Evolutionary conservation across 2,329 filamentous ascomycete species (phyloP).

Genomic region (Xylariaceae sp.): DNA sequence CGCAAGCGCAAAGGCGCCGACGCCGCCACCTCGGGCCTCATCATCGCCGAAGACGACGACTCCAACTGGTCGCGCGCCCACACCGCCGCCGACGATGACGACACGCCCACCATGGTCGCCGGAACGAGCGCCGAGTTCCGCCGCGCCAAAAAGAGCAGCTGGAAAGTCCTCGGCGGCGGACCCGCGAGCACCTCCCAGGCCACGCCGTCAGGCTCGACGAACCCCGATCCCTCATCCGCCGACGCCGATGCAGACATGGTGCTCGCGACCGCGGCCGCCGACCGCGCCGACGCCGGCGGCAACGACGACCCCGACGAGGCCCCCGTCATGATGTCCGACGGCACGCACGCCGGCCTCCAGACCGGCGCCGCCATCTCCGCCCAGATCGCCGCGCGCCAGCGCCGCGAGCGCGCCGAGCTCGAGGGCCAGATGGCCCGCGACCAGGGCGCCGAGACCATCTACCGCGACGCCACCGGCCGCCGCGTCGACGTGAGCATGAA

Average conservation of each 20-base stretch:
- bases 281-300: slow-evolving; percentile 45
- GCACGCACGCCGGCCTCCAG: slow-evolving; percentile 83
- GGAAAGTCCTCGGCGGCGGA: slow-evolving; percentile 64
- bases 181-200: slow-evolving; percentile 41
- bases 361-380: slow-evolving; percentile 73
- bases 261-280: slow-evolving; percentile 59
- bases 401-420: slow-evolving; percentile 26
- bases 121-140: slow-evolving; percentile 61
- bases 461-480: slow-evolving; percentile 91
- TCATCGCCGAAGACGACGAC: slow-evolving; percentile 64
- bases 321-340: slow-evolving; percentile 73
- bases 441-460: slow-evolving; percentile 77
- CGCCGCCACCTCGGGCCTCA: slow-evolving; percentile 43
- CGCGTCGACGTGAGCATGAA: slow-evolving; percentile 91
- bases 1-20: slow-evolving; percentile 55
- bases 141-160: slow-evolving; percentile 71
- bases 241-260: slow-evolving; percentile 60
- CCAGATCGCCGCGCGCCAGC: slow-evolving; percentile 62
- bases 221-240: neutral
- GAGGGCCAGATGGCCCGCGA: slow-evolving; percentile 29
- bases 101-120: slow-evolving; percentile 43
- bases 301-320: slow-evolving; percentile 35
- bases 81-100: slow-evolving; percentile 51
- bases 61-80: slow-evolving; percentile 45
- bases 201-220: neutral